Percentiles rank a stretch among this genome's conserved stretches.
Conservation (phyloP, 305 asterid genomes). For the Caryopteris hybrid region DNA sequence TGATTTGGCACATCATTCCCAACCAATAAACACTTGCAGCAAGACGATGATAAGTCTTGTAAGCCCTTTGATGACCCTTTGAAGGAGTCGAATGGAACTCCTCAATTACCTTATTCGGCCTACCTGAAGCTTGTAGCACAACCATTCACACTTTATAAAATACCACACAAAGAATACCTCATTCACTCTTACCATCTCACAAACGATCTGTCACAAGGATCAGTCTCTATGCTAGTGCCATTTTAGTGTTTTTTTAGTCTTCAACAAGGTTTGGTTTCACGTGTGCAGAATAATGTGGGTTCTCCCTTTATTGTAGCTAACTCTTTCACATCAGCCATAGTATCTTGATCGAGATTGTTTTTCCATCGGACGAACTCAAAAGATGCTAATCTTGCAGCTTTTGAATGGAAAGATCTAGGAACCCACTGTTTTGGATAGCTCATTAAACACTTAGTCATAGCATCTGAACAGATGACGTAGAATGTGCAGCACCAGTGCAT, state of each 20-base stretch:
- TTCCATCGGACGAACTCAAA: background rate
- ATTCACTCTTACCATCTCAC: too few relatives aligned
- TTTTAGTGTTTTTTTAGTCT: background rate
- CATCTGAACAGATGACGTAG: background rate
- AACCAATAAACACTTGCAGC: too few relatives aligned
- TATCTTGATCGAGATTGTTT: background rate
- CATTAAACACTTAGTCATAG: background rate
- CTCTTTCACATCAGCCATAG: background rate
- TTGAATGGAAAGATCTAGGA: slow-evolving; percentile 1
- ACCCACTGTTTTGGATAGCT: background rate
- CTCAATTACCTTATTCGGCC: too few relatives aligned
- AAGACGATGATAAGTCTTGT: too few relatives aligned
- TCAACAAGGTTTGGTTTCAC: slow-evolving; percentile 11
- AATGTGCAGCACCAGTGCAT: background rate
- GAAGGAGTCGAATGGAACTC: too few relatives aligned
- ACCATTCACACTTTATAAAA: too few relatives aligned
- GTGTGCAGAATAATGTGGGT: background rate
- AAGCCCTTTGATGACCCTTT: too few relatives aligned
- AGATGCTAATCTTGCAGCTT: background rate
- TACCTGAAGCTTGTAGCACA: too few relatives aligned
- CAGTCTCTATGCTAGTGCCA: background rate
- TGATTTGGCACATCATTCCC: too few relatives aligned
- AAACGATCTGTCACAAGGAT: too few relatives aligned
- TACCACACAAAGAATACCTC: too few relatives aligned
- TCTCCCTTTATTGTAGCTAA: background rate